Conservation (phyloP, 257 asterid species). For the Solanum pimpinellifolium region DNA sequence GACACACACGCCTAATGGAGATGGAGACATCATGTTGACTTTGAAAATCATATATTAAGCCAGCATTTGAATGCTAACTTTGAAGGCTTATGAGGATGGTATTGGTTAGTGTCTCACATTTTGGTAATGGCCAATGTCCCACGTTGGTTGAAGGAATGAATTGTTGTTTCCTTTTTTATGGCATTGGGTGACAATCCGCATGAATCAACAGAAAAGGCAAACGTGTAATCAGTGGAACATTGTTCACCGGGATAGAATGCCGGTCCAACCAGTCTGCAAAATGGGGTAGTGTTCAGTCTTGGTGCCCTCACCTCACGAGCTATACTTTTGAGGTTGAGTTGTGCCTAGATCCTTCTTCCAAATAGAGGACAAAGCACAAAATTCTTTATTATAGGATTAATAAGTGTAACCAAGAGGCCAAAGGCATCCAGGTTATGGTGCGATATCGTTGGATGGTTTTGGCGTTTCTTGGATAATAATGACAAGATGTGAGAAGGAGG, state of each 20-base stretch:
- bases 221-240: no score
- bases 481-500: neutral
- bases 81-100: neutral
- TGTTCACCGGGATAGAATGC: no score
- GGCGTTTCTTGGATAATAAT: neutral
- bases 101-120: neutral
- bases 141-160: neutral
- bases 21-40: neutral
- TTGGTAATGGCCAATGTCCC: neutral
- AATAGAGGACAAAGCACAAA: neutral
- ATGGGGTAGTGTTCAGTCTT: no score
- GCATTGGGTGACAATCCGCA: neutral
- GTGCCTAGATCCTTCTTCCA: neutral
- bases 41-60: neutral
- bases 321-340: neutral
- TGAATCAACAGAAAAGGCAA: no score
- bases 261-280: no score
- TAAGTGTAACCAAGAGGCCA: neutral
- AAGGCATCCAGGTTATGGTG: neutral
- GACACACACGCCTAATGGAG: neutral
- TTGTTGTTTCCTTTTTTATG: neutral
- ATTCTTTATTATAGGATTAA: neutral
- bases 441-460: neutral
- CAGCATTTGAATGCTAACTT: neutral
- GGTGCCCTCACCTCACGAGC: neutral